Evolutionary conservation across 768 basidiomycete genomes (phyloP), one percentile per base, ranked within the genome.

Genomic region (Phanerochaete carnosa): DNA sequence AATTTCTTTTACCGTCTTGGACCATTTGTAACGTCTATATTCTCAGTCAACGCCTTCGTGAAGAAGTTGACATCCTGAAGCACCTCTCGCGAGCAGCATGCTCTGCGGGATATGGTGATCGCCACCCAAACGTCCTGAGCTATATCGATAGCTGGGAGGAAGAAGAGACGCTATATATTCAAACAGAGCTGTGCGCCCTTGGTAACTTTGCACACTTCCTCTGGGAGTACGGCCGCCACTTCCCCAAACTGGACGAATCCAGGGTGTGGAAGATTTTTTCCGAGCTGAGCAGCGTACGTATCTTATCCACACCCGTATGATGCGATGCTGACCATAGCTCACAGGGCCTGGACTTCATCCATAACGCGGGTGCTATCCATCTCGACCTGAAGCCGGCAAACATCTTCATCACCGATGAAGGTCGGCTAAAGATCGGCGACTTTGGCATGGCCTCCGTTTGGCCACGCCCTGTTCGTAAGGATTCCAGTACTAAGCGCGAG

Each of bases 81-180:
- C 88, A 91, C 69, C 84, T 98, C 6, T 75, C 73, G 58, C 72
- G 71, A n/a, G 73, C 75, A 60, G 76, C 70, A 26, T 51, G 65
- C 58, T 15, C 66, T n/a, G 52, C 51, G 12, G 63, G 59, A 28
- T 51, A 26, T 15, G 63, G 60, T 4, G 45, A 45, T 22, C 54
- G 79, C 25, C 90, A 94, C 74, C 84, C 90, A 0, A 94, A 97
- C 73, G 87, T 98, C 16, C 81, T 99, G 33, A 83, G 82, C 19
- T 96, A 95, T 68, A 80, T 94, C 62, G 94, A 97, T 75, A 95
- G 93, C 64, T 98, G 97, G 97, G 97, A 99, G 74, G 89, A 97
- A 71, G 85, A 88, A 55, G 88, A 92, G 54, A 82, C 84, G 52
- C 77, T 98, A 26, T 98, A 83, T 75, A 98, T 99, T 68, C 92